Percentiles rank a stretch among this genome's conserved stretches.
Conservation (phyloP, 768 basidiomycete species). For the Podaxis carcinomalis region DNA sequence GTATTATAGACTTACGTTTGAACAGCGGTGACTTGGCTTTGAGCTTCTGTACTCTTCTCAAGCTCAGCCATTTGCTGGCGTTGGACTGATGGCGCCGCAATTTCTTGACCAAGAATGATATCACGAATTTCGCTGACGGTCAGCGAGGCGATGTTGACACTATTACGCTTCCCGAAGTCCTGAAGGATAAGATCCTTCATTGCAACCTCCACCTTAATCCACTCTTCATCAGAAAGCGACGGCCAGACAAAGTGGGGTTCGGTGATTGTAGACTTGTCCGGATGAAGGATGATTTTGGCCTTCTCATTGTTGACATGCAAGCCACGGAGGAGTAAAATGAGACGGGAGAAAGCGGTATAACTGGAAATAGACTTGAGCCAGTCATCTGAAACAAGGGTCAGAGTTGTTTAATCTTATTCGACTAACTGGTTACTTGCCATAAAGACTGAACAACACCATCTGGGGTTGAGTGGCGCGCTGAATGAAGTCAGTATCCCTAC, state of each 20-base stretch:
- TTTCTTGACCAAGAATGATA: constrained; percentile 98
- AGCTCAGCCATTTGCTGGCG: constrained; percentile 99
- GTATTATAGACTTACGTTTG: constrained; percentile 62
- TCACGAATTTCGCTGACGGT: constrained; percentile 97
- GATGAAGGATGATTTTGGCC: constrained; percentile 96
- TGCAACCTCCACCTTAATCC: constrained; percentile 99
- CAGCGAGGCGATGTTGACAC: constrained; percentile 96
- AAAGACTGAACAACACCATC: constrained; percentile 98
- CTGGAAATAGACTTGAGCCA: constrained; percentile 99
- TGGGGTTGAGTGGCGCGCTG: constrained; percentile 96
- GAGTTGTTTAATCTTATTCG: not conserved
- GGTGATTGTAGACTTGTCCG: constrained; percentile 95
- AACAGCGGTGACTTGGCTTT: constrained; percentile 91
- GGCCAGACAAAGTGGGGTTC: constrained; percentile 99
- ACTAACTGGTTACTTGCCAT: constrained; percentile 44
- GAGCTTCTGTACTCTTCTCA: constrained; percentile 94
- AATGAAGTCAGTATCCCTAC: constrained; percentile 12
- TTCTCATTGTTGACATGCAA: constrained; percentile 99
- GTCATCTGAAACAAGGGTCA: constrained; percentile 56
- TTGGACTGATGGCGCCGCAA: constrained; percentile 91
- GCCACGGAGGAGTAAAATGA: constrained; percentile 95
- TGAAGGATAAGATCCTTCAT: constrained; percentile 94
- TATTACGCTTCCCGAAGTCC: constrained; percentile 99
- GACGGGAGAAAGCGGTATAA: constrained; percentile 97
- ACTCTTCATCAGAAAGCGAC: constrained; percentile 86